Base-by-base conservation (phyloP, 2,329 filamentous ascomycete genomes). In the Geoglossum cookeanum region DNA sequence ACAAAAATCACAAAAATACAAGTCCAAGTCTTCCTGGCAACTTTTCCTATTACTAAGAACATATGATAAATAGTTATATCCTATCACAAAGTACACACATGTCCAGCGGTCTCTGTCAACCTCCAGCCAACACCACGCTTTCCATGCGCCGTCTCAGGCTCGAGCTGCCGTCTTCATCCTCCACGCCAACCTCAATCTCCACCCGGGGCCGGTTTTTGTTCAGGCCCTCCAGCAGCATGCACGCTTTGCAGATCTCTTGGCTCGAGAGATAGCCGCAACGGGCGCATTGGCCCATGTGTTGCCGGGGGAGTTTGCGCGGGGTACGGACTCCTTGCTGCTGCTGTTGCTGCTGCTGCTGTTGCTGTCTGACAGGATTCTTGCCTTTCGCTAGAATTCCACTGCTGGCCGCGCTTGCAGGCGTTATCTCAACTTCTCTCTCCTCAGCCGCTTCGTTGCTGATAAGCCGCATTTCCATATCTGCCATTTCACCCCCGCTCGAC, bases 231-330 rank as follows among this genome's bases (percentile, higher is more conserved):
- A 98, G 77, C 49, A 98, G 73, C 60, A 83, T 84, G 68, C 92
- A 98, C 0, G 92, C 92, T 70, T 98, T 94, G 71, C 92, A 98
- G 44, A 96, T 80, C 33, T 80, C 79, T 69, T 98, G 92, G 64
- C 90, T 96, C 1, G 92, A 95, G 69, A 98, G 85, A 68, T 97
- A 98, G 13, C 92, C 92, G 64, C 92, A 98, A 56, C 80, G 83
- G 65, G 84, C 80, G 66, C 92, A 98, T 61, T 82, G 83, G 1
- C 91, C 87, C 63, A 96, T 78, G 13, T 83, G 82, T 68, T 91
- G 87, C 64, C 80, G 77, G n/a, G 76, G 71, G 9, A 70, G 60
- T 61, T 71, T 72, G 55, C 65, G 66, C 35, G 62, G 61, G 13
- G 9, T 56, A 7, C 42, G 22, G 7, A 27, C 22, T 15, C 47